Evolutionary conservation across 2,329 filamentous ascomycete species (phyloP).

Genomic region (Alternaria arborescens): DNA sequence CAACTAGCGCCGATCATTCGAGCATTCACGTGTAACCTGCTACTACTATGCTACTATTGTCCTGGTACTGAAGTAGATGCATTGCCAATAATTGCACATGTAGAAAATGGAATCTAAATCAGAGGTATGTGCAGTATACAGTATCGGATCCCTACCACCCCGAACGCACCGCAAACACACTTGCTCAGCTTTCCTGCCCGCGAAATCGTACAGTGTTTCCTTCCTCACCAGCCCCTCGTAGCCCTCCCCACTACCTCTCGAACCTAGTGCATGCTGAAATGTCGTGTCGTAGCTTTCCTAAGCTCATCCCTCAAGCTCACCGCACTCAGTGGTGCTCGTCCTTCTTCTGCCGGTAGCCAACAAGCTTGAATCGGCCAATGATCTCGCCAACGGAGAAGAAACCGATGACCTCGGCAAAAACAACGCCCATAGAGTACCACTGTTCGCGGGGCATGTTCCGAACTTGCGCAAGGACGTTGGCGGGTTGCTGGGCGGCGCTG

Average conservation of each 20-base stretch:
- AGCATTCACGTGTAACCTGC: constrained; percentile 9
- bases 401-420: constrained; percentile 85
- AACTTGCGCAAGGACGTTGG: constrained; percentile 64
- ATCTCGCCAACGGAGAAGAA: constrained; percentile 99
- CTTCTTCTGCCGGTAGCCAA: constrained; percentile 73
- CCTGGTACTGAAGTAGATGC: constrained; percentile 15
- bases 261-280: constrained; percentile 14
- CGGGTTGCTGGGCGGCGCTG: constrained; percentile 61
- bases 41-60: neutral
- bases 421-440: constrained; percentile 75
- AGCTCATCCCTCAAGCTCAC: neutral
- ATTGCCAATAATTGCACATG: constrained; percentile 46
- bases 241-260: constrained; percentile 1
- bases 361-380: constrained; percentile 91
- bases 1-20: constrained; percentile 28
- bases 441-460: constrained; percentile 77
- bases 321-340: constrained; percentile 43
- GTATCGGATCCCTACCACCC: constrained; percentile 31
- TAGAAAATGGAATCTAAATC: constrained; percentile 49
- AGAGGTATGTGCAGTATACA: constrained; percentile 54
- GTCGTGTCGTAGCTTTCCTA: constrained; percentile 15
- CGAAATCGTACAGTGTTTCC: constrained; percentile 32
- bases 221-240: constrained; percentile 12
- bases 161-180: constrained; percentile 31
- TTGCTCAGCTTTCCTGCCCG: constrained; percentile 23